Conservation (phyloP, 2,329 filamentous ascomycete species). For the Xylaria sp. region DNA sequence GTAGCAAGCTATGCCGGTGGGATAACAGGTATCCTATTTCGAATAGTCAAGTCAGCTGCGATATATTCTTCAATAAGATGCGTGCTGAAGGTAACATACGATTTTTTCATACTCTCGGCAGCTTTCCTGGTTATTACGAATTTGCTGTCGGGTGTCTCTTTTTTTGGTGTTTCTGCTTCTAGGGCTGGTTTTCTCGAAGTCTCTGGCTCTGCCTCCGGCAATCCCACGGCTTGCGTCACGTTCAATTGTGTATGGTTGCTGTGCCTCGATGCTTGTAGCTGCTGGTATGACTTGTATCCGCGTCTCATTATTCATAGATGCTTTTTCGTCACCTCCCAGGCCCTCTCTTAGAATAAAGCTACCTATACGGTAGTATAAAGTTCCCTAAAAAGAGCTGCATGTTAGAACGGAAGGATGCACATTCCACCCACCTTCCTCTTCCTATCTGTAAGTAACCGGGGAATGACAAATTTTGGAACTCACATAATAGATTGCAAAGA, state of each 20-base stretch:
- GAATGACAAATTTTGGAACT: not conserved
- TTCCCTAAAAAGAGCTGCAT: not conserved
- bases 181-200: not conserved
- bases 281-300: not conserved
- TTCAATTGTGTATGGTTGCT: not conserved
- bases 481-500: conserved; percentile 26
- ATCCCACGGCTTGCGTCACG: not conserved
- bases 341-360: not conserved
- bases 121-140: not conserved
- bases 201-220: not conserved
- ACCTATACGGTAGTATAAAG: not conserved
- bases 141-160: not conserved
- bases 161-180: not conserved
- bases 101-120: not conserved
- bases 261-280: not conserved
- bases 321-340: not conserved
- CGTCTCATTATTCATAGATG: not conserved
- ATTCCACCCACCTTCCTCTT: too few relatives aligned
- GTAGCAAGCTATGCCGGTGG: not conserved
- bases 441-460: not conserved
- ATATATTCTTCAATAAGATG: not conserved
- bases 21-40: not conserved
- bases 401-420: conserved; percentile 1
- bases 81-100: not conserved
- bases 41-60: not conserved